phyloP scores from a whole-genome alignment of 805 yeast genomes.

The Wickerhamomyces silvicola region DNA sequence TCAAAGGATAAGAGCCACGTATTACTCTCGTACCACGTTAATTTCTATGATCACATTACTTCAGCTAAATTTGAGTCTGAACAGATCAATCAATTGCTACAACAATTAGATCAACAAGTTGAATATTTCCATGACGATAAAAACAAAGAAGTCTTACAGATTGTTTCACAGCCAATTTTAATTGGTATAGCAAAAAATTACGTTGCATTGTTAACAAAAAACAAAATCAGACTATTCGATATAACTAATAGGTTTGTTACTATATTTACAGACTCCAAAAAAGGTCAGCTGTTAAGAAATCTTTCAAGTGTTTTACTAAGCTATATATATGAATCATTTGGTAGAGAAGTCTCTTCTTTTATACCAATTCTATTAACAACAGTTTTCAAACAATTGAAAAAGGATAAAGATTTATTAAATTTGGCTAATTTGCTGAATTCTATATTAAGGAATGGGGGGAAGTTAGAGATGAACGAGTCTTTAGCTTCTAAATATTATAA shows the following conservation, averaged over 20 bases:
- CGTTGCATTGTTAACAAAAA: constrained; percentile 11
- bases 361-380: constrained; percentile 25
- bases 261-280: constrained; percentile 20
- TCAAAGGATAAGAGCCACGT: too few species aligned
- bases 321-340: constrained; percentile 27
- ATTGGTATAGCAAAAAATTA: constrained; percentile 19
- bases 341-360: constrained; percentile 27
- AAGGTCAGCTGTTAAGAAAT: constrained; percentile 23
- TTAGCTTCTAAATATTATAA: constrained; percentile 12
- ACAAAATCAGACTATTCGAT: constrained; percentile 22
- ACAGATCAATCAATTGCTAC: constrained; percentile 2
- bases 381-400: constrained; percentile 28
- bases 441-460: constrained; percentile 19
- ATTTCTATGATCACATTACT: constrained; percentile 7
- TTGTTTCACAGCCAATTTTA: constrained; percentile 14
- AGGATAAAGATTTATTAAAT: constrained; percentile 20
- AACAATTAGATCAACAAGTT: constrained; percentile 12
- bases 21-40: constrained; percentile 7
- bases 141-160: constrained; percentile 8
- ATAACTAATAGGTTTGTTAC: constrained; percentile 24
- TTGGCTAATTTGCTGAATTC: constrained; percentile 15
- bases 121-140: constrained; percentile 18
- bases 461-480: constrained; percentile 11
- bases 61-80: constrained; percentile 1
- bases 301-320: constrained; percentile 23